Evolutionary conservation across 495 filamentous ascomycete species (phyloP).

Genomic region (Penicillium antarcticum): DNA sequence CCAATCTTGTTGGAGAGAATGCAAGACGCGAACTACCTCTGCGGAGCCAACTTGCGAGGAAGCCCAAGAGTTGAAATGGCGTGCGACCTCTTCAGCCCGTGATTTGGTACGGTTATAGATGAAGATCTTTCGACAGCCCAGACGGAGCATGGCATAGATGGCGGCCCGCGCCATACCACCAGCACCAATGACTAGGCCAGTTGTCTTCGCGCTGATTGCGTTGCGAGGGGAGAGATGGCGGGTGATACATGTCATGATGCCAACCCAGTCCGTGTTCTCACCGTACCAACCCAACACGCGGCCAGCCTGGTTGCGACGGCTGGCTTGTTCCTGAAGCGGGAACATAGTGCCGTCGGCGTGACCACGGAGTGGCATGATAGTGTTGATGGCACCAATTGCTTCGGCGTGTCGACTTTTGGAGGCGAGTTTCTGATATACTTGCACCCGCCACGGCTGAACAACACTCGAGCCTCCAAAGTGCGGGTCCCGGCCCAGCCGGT

Average conservation of each 20-base stretch:
- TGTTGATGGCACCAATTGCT: constrained; percentile 80
- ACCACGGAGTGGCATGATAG: constrained; percentile 69
- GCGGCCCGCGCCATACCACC: constrained; percentile 81
- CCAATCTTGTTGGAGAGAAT: constrained; percentile 60
- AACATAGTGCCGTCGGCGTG: constrained; percentile 59
- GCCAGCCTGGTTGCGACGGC: constrained; percentile 63
- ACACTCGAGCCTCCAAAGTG: constrained; percentile 73
- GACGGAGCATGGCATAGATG: constrained; percentile 73
- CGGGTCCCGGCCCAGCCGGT: constrained; percentile 58
- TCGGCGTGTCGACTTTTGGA: constrained; percentile 71
- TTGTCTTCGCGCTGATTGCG: constrained; percentile 66
- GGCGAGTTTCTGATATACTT: constrained; percentile 63
- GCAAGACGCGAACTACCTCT: constrained; percentile 58
- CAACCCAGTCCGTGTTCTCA: constrained; percentile 84
- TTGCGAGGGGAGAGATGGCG: constrained; percentile 78
- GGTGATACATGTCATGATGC: constrained; percentile 65
- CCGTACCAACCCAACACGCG: constrained; percentile 68
- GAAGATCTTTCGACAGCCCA: constrained; percentile 78
- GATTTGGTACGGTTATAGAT: constrained; percentile 66
- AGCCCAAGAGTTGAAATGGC: constrained; percentile 66
- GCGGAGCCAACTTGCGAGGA: constrained; percentile 41
- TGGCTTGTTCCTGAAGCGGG: constrained; percentile 59
- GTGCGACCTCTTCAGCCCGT: constrained; percentile 62
- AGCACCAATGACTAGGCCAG: constrained; percentile 71
- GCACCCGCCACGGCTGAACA: constrained; percentile 72